Conservation (phyloP, 441 rosid genomes). For the Gossypium aridum region DNA sequence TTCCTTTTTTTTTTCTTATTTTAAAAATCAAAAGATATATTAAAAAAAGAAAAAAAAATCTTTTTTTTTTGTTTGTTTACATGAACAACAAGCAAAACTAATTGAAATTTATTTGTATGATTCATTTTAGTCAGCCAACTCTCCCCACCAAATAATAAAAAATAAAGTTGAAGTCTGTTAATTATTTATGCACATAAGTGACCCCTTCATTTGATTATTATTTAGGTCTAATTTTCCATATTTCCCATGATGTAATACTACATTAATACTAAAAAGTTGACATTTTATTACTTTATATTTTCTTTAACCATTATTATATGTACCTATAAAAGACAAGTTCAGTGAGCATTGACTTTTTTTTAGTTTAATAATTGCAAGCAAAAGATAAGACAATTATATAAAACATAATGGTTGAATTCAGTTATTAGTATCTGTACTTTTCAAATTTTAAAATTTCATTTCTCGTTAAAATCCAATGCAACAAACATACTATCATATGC, state of each 20-base stretch:
- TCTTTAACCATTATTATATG: too few species aligned
- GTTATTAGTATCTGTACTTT: too few species aligned
- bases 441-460: too few species aligned
- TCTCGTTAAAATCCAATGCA: too few species aligned
- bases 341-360: slow-evolving; percentile 9
- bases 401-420: too few species aligned
- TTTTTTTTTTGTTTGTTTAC: background rate
- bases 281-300: slow-evolving; percentile 13
- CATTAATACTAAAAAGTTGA: slow-evolving; percentile 2
- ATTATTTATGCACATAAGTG: background rate
- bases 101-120: background rate
- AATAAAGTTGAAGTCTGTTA: background rate
- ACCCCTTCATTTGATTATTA: background rate
- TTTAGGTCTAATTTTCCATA: background rate
- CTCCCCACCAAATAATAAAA: background rate
- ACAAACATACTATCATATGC: too few species aligned
- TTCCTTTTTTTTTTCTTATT: too few species aligned
- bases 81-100: background rate
- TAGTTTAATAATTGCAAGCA: background rate
- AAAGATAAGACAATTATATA: background rate
- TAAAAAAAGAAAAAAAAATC: background rate
- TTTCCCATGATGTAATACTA: slow-evolving; percentile 13
- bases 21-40: background rate
- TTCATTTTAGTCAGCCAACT: slow-evolving; percentile 8
- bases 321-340: background rate